phyloP scores from a whole-genome alignment of 2,329 filamentous ascomycete genomes.

The Diplodia intermedia region DNA sequence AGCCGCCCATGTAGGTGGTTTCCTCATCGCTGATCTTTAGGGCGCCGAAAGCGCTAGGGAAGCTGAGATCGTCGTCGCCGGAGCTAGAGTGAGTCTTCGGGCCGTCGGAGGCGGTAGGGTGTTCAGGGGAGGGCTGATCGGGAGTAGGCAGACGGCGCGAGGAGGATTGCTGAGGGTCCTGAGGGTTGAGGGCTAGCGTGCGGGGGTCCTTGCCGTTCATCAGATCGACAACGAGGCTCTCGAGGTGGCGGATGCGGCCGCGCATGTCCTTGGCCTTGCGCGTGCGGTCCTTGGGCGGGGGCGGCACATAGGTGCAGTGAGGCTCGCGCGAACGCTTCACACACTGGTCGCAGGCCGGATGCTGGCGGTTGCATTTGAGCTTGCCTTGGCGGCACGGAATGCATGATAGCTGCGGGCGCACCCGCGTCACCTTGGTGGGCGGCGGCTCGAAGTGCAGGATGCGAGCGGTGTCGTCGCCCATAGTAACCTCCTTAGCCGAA shows the following conservation, averaged over 20 bases:
- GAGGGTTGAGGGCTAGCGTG: constrained; percentile 15
- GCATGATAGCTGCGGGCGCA: constrained; percentile 40
- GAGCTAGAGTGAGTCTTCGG: constrained; percentile 31
- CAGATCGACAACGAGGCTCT: constrained; percentile 46
- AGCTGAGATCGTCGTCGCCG: constrained; percentile 28
- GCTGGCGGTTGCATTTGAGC: constrained; percentile 48
- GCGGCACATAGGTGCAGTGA: constrained; percentile 38
- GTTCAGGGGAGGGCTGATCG: constrained; percentile 28
- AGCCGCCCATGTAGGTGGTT: constrained; percentile 37
- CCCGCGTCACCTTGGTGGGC: constrained; percentile 31
- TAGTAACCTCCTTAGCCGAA: constrained; percentile 27
- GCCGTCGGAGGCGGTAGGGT: constrained; percentile 19
- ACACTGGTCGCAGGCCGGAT: constrained; percentile 48
- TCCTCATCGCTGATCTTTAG: constrained; percentile 34
- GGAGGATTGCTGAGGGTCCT: not conserved
- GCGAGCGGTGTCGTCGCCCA: constrained; percentile 26
- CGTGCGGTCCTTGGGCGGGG: constrained; percentile 38
- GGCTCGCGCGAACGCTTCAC: constrained; percentile 46
- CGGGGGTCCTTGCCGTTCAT: constrained; percentile 42
- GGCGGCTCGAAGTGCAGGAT: constrained; percentile 25
- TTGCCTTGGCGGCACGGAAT: constrained; percentile 42
- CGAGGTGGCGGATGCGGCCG: constrained; percentile 47
- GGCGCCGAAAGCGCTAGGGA: constrained; percentile 27
- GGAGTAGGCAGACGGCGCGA: constrained; percentile 28
- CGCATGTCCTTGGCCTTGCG: constrained; percentile 44